A percentile compares a stretch with the other conserved stretches of the same genome.
Evolutionary conservation across 192 early-diverging fungal genomes (phyloP).

Genomic region (Entomortierella parvispora): DNA sequence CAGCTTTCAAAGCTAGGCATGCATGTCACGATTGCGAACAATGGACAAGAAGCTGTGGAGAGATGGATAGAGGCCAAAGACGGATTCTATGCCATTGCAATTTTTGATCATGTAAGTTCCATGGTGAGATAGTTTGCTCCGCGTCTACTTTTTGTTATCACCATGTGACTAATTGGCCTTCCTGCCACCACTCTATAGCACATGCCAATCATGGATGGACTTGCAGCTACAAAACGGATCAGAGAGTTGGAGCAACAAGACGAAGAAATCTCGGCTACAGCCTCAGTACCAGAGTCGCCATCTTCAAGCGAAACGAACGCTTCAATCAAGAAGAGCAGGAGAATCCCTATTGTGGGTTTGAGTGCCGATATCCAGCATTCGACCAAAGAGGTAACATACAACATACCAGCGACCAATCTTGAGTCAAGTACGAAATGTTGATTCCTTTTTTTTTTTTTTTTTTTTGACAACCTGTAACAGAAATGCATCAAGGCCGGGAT

Average conservation of each 20-base stretch:
- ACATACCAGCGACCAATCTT: neutral
- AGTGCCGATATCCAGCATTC: conserved; percentile 45
- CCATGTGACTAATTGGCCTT: too few relatives aligned
- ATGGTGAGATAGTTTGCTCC: neutral
- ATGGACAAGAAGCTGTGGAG: conserved; percentile 46
- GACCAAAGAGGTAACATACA: conserved; percentile 39
- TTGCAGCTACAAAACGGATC: conserved; percentile 34
- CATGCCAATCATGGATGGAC: conserved; percentile 52
- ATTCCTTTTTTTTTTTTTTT: neutral
- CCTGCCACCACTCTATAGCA: too few relatives aligned
- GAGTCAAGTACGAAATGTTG: neutral
- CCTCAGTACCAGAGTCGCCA: neutral
- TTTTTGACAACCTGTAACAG: conserved; percentile 3
- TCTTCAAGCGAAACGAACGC: neutral
- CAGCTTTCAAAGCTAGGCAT: conserved; percentile 46
- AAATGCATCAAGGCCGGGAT: conserved; percentile 47
- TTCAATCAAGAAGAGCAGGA: neutral
- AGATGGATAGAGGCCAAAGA: conserved; percentile 31
- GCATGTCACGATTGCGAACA: conserved; percentile 44
- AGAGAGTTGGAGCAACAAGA: conserved; percentile 24
- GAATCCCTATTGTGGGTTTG: conserved; percentile 45
- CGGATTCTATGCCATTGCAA: conserved; percentile 42
- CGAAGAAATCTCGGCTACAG: neutral
- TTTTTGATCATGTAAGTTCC: conserved; percentile 49
- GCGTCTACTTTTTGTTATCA: too few relatives aligned